A percentile compares a stretch with the other conserved stretches of the same genome.
phyloP scores from a whole-genome alignment of 192 early-diverging fungal species.

The Coemansia sp. region DNA sequence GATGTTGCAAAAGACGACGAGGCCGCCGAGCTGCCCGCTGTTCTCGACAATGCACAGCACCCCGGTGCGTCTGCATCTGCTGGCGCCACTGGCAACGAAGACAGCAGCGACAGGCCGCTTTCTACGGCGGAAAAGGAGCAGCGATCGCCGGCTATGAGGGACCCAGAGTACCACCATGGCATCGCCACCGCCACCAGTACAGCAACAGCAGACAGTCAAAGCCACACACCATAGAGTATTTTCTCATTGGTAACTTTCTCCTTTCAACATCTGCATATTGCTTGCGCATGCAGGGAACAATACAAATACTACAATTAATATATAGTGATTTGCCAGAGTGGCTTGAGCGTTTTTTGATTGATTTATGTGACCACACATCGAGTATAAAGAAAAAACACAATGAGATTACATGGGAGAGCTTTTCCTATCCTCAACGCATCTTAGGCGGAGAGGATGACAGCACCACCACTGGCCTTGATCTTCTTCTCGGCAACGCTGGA shows the following conservation, averaged over 20 bases:
- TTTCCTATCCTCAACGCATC: slow-evolving; percentile 10
- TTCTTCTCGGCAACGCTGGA: slow-evolving; percentile 94
- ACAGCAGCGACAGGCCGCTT: neutral
- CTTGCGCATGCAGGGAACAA: too few relatives aligned
- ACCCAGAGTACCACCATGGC: too few relatives aligned
- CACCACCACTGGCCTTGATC: slow-evolving; percentile 97
- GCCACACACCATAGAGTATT: too few relatives aligned
- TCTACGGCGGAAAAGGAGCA: neutral
- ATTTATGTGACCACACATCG: neutral
- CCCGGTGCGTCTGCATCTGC: neutral
- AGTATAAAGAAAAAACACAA: slow-evolving; percentile 8
- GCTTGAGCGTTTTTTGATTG: neutral
- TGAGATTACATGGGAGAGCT: slow-evolving; percentile 6
- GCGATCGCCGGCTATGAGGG: too few relatives aligned
- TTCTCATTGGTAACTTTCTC: too few relatives aligned
- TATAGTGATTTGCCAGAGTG: too few relatives aligned
- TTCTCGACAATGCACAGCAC: neutral
- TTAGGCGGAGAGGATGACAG: slow-evolving; percentile 55
- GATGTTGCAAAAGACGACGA: neutral
- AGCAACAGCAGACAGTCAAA: too few relatives aligned
- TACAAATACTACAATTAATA: too few relatives aligned
- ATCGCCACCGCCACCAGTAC: too few relatives aligned
- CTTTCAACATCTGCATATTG: too few relatives aligned
- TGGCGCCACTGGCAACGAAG: neutral
- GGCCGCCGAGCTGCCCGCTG: neutral